Evolutionary conservation across 2,329 filamentous ascomycete species (phyloP).

Genomic region (Byssothecium circinans): DNA sequence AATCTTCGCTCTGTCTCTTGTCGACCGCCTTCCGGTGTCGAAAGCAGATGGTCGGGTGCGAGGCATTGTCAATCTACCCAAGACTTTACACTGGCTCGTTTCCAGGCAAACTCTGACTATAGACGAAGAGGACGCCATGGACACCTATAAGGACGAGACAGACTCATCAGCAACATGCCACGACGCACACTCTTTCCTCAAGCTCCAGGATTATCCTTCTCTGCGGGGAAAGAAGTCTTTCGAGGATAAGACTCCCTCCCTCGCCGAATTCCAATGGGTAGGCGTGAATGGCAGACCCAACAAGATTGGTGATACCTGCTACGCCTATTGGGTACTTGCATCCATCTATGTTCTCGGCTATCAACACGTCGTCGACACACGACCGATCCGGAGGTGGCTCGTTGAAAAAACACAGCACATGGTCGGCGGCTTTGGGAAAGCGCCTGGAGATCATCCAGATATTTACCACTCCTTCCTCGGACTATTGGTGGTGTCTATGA

Average conservation of each 20-base stretch:
- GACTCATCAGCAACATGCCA: constrained; percentile 45
- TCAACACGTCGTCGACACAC: constrained; percentile 59
- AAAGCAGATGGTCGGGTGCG: constrained; percentile 29
- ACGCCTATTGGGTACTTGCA: constrained; percentile 86
- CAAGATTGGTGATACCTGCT: constrained; percentile 93
- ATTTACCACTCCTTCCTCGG: constrained; percentile 90
- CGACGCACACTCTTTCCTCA: constrained; percentile 44
- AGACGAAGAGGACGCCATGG: constrained; percentile 46
- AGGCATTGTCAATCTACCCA: constrained; percentile 42
- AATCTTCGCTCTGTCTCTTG: constrained; percentile 72
- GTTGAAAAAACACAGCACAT: constrained; percentile 83
- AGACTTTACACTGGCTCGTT: constrained; percentile 51
- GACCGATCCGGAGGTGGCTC: constrained; percentile 73
- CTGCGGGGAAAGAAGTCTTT: constrained; percentile 28
- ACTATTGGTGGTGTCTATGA: constrained; percentile 73
- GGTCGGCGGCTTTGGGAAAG: constrained; percentile 59
- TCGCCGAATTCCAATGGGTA: constrained; percentile 59
- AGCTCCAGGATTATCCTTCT: constrained; percentile 31
- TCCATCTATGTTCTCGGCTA: constrained; percentile 51
- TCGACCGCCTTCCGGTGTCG: constrained; percentile 60
- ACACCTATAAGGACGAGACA: constrained; percentile 43
- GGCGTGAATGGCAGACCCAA: constrained; percentile 91
- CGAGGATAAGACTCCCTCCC: constrained; percentile 61
- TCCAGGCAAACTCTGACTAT: constrained; percentile 50
- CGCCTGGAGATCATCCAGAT: constrained; percentile 56